Percentiles rank a stretch among this genome's conserved stretches.
Conservation (phyloP, 495 filamentous ascomycete species). For the Schizothecium vesticola region DNA sequence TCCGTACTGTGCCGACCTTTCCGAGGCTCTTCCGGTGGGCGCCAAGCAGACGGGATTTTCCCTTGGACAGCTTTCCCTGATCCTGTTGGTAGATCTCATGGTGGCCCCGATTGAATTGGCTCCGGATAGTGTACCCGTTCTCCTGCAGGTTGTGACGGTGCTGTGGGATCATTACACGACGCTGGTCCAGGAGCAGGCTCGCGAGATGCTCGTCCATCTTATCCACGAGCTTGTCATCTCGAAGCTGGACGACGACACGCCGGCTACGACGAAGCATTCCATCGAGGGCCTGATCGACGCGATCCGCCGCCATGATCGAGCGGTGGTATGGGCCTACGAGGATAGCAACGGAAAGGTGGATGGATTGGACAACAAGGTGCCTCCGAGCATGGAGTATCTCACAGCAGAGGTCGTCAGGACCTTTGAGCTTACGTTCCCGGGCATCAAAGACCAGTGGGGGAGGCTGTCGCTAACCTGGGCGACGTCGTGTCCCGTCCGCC, state of each 20-base stretch:
- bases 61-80: slow-evolving; percentile 85
- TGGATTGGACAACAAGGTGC: slow-evolving; percentile 72
- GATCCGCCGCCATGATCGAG: slow-evolving; percentile 76
- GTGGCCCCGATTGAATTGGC: slow-evolving; percentile 80
- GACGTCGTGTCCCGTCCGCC: slow-evolving; percentile 91
- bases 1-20: slow-evolving; percentile 85
- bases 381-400: slow-evolving; percentile 76
- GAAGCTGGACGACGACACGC: slow-evolving; percentile 69
- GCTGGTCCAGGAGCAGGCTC: slow-evolving; percentile 93
- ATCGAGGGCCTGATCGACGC: slow-evolving; percentile 89
- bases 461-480: slow-evolving; percentile 89
- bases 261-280: slow-evolving; percentile 57
- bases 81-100: slow-evolving; percentile 92
- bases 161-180: slow-evolving; percentile 95
- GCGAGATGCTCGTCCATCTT: slow-evolving; percentile 96
- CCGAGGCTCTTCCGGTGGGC: slow-evolving; percentile 71
- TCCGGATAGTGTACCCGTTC: slow-evolving; percentile 69
- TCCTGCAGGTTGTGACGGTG: slow-evolving; percentile 87
- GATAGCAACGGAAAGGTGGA: slow-evolving; percentile 77
- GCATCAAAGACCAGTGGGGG: slow-evolving; percentile 83
- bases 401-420: slow-evolving; percentile 74
- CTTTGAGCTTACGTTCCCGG: slow-evolving; percentile 79
- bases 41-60: slow-evolving; percentile 90
- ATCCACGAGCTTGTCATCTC: slow-evolving; percentile 96
- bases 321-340: slow-evolving; percentile 89